Evolutionary conservation across 2,329 filamentous ascomycete genomes (phyloP).

Genomic region (Chalara sp.): DNA sequence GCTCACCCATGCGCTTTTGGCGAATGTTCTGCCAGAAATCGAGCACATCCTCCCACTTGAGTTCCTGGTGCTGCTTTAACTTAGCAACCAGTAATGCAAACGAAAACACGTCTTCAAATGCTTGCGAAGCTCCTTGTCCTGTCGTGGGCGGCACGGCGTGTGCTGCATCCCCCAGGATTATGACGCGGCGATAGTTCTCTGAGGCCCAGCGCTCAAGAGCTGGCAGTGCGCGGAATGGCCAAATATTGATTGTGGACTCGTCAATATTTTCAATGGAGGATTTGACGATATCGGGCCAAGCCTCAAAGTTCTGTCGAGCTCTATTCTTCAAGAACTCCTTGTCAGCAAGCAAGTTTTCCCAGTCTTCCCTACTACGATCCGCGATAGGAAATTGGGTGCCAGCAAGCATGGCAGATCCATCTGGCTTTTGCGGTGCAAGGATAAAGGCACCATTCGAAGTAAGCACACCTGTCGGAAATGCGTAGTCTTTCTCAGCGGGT

Average conservation of each 20-base stretch:
- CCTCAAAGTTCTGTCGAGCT: constrained; percentile 26
- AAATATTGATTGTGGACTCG: constrained; percentile 32
- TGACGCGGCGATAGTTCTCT: constrained; percentile 23
- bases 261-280: constrained; percentile 29
- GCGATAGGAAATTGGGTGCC: constrained; percentile 37
- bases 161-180: constrained; percentile 42
- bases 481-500: constrained; percentile 7
- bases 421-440: constrained; percentile 39
- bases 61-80: constrained; percentile 16
- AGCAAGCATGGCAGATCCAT: constrained; percentile 43
- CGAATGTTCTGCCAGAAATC: constrained; percentile 41
- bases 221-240: constrained; percentile 39
- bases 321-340: constrained; percentile 31
- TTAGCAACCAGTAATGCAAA: constrained; percentile 34
- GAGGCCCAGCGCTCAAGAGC: constrained; percentile 36
- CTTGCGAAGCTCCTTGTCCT: constrained; percentile 40
- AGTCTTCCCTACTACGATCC: constrained; percentile 32
- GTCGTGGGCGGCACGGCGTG: constrained; percentile 42
- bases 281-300: constrained; percentile 33
- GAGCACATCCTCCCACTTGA: constrained; percentile 17
- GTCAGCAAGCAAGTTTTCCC: constrained; percentile 34
- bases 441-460: constrained; percentile 38
- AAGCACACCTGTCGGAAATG: constrained; percentile 14
- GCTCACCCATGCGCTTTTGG: constrained; percentile 38
- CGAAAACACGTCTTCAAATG: constrained; percentile 42